Conservation (phyloP, 148 eudicot species). For the Rheum nobile region DNA sequence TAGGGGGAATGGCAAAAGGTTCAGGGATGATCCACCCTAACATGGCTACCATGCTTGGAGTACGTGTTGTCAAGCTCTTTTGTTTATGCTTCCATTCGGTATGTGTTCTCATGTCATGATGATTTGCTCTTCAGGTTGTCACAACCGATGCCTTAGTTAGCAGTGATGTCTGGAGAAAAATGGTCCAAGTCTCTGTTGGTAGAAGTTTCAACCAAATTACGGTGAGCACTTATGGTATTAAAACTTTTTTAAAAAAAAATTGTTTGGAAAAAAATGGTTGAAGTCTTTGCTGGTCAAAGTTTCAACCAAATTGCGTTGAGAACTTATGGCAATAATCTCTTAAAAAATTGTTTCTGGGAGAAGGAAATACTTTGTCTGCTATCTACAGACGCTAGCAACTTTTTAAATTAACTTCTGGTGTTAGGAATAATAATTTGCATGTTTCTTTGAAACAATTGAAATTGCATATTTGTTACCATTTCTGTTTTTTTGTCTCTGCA, state of each 20-base stretch:
- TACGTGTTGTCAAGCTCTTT: conserved; percentile 31
- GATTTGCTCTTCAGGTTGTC: conserved; percentile 53
- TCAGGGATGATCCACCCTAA: conserved; percentile 99
- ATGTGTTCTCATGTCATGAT: not conserved
- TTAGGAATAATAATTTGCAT: not conserved
- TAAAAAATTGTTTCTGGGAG: not conserved
- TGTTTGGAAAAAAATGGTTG: not conserved
- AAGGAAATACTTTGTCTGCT: not conserved
- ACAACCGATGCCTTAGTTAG: conserved; percentile 85
- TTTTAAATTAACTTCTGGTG: not conserved
- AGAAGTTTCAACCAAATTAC: conserved; percentile 99
- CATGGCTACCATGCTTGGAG: conserved; percentile 99
- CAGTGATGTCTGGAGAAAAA: conserved; percentile 81
- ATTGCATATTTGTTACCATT: not conserved
- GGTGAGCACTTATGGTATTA: conserved; percentile 27
- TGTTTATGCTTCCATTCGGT: conserved; percentile 4
- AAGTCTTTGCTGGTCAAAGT: not conserved
- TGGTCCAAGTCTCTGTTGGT: conserved; percentile 80
- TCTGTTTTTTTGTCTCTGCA: not conserved
- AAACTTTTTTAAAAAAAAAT: not conserved
- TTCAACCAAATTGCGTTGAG: not conserved
- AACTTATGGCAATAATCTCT: too few species aligned
- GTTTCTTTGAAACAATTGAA: not conserved
- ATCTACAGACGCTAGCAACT: not conserved
- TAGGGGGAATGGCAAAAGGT: conserved; percentile 99